phyloP scores from a whole-genome alignment of 345 rosid species.

The Arabis alpina region DNA sequence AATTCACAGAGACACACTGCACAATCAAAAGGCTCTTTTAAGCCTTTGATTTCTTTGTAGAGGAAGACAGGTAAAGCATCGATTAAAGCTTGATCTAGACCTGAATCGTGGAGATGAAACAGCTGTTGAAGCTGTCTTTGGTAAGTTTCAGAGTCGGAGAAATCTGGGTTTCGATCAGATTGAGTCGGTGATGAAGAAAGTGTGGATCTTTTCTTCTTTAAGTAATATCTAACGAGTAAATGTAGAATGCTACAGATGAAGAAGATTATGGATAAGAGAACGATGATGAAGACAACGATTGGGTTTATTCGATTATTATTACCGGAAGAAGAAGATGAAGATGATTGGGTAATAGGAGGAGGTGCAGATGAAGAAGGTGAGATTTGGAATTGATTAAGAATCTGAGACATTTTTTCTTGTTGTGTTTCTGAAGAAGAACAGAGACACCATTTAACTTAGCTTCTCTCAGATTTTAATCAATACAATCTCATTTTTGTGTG shows the following conservation, averaged over 20 bases:
- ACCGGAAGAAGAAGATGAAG: conserved; percentile 41
- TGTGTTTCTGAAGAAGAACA: conserved; percentile 43
- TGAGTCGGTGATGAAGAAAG: conserved; percentile 57
- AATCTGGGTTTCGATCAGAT: conserved; percentile 57
- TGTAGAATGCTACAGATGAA: conserved; percentile 79
- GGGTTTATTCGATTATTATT: conserved; percentile 61
- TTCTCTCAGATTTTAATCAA: conserved; percentile 21
- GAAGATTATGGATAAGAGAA: conserved; percentile 63
- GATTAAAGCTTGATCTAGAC: conserved; percentile 85
- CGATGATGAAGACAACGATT: conserved; percentile 62
- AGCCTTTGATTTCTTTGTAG: conserved; percentile 69
- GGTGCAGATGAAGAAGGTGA: conserved; percentile 39
- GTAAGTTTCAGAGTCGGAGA: conserved; percentile 67
- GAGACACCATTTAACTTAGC: conserved; percentile 32
- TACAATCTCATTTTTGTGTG: conserved; percentile 20
- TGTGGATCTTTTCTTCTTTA: conserved; percentile 56
- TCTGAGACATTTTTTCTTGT: conserved; percentile 42
- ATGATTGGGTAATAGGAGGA: conserved; percentile 43
- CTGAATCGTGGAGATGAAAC: conserved; percentile 89
- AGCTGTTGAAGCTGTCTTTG: conserved; percentile 89
- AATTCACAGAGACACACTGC: conserved; percentile 89
- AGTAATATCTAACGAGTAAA: conserved; percentile 55
- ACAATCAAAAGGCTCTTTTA: conserved; percentile 88
- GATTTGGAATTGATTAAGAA: conserved; percentile 41
- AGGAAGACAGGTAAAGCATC: conserved; percentile 85